Conservation (phyloP, 768 basidiomycete species). For the Pseudohyphozyma bogoriensis region DNA sequence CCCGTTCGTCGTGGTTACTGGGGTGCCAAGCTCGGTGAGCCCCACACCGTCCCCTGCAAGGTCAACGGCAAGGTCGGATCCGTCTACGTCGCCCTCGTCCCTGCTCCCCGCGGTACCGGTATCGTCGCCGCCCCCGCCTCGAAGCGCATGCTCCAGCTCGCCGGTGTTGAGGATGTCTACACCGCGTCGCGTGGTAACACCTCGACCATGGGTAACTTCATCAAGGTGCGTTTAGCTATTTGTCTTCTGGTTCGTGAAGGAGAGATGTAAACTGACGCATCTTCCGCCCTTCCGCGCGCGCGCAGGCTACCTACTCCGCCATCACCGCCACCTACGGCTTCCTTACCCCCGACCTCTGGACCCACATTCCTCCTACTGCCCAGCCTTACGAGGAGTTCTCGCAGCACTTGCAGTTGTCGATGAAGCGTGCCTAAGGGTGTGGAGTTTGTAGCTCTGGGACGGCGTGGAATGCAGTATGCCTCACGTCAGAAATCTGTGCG, state of each 20-base stretch:
- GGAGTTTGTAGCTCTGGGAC: too few species aligned
- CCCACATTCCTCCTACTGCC: constrained; percentile 52
- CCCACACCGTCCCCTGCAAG: constrained; percentile 98
- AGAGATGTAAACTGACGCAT: neutral
- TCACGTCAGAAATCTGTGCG: too few species aligned
- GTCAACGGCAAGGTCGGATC: constrained; percentile 97
- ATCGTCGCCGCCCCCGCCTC: constrained; percentile 98
- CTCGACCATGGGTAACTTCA: constrained; percentile 80
- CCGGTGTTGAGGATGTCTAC: constrained; percentile 95
- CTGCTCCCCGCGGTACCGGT: constrained; percentile 96
- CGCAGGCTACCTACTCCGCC: constrained; percentile 43
- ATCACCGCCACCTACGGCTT: constrained; percentile 97
- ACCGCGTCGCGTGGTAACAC: constrained; percentile 97
- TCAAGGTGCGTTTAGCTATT: constrained; percentile 59
- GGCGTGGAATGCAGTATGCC: too few species aligned
- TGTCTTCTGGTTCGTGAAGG: constrained; percentile 78
- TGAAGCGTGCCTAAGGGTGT: constrained; percentile 61
- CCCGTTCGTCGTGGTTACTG: constrained; percentile 99
- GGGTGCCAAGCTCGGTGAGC: constrained; percentile 97
- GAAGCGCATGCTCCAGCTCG: constrained; percentile 91
- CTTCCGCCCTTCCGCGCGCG: neutral
- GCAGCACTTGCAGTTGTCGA: constrained; percentile 73
- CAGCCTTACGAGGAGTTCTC: constrained; percentile 93
- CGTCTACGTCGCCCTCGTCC: constrained; percentile 98
- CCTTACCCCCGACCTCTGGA: constrained; percentile 93